phyloP scores from a whole-genome alignment of 2,329 filamentous ascomycete species.

The Metarhizium humberi region DNA sequence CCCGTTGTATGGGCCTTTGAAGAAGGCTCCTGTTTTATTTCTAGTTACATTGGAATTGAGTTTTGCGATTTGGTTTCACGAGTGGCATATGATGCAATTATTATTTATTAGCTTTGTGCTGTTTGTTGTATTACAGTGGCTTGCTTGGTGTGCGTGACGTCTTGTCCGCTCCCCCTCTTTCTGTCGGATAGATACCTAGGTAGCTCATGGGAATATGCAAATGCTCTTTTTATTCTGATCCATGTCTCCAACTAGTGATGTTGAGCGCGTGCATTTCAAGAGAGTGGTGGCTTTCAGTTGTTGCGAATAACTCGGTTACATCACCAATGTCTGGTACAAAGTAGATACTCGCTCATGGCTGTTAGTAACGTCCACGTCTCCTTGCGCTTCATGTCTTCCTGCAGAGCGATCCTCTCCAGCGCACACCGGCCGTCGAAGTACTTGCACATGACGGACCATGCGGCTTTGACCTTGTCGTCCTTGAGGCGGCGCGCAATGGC shows the following conservation, averaged over 20 bases:
- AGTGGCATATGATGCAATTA: neutral
- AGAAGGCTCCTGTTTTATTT: neutral
- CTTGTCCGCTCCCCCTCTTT: no score
- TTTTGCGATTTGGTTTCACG: neutral
- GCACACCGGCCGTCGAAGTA: slow-evolving; percentile 84
- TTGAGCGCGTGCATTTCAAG: neutral
- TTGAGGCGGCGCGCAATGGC: slow-evolving; percentile 46
- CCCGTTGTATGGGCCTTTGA: neutral
- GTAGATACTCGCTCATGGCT: slow-evolving; percentile 57
- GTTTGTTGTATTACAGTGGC: neutral
- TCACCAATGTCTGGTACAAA: slow-evolving; percentile 63
- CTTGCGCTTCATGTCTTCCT: slow-evolving; percentile 80
- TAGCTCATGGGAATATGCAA: no score
- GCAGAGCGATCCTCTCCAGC: slow-evolving; percentile 76
- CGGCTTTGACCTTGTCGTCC: slow-evolving; percentile 49
- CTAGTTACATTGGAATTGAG: neutral
- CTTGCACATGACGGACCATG: slow-evolving; percentile 67
- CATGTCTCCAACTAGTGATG: no score
- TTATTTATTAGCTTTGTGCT: neutral
- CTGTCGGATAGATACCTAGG: no score
- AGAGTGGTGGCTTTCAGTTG: neutral
- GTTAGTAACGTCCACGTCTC: slow-evolving; percentile 60
- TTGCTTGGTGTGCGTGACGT: neutral
- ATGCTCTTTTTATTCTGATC: no score
- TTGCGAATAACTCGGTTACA: neutral